Base-by-base conservation (phyloP, 192 early-diverging fungal species). In the Rhizophagus clarus region DNA sequence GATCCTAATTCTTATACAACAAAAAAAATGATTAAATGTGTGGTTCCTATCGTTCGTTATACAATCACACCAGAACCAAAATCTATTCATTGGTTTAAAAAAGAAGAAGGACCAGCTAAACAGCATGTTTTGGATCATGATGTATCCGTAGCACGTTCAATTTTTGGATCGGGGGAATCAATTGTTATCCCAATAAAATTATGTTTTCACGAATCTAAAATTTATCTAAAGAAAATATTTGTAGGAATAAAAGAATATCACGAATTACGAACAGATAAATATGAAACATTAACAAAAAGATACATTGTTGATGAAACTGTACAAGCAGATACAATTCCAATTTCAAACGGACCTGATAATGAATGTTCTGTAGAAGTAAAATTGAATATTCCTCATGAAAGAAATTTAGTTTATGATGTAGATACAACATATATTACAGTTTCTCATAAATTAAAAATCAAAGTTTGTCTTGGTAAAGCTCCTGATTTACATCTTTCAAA, bases 181-280 rank as follows among this genome's bases (percentile, higher is more conserved):
- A 14, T 49, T 26, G n/a, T 51, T 45, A 22, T 73, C 26, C 72
- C 72, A 26, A 24, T 73, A 45, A 73, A 73, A 20, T 73, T 73
- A 34, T 31, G 0, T 26, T 73, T 73, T 31, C 29, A 49, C 22
- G 47, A 73, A 73, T 47, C 72, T 28, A 47, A 31, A 29, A 26
- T 73, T 5, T 73, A 73, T 14, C 28, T 73, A 4, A 73, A 73
- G 20, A 73, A 51, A 24, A 51, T 73, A 29, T 28, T 51, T n/a
- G 72, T 73, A 22, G 72, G 42, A 49, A 26, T 73, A 17, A 73
- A 73, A 73, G 72, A 73, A 73, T 73, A 73, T 73, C 72, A 51
- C 9, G 72, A 73, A 73, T 51, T 73, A 6, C 24, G 72, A 73
- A 14, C 40, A 51, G 45, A 51, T 2, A 51, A 49, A 29, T 51